A percentile compares a stretch with the other conserved stretches of the same genome.
Conservation (phyloP, 2,329 filamentous ascomycete genomes). For the Epichloe glyceriae region DNA sequence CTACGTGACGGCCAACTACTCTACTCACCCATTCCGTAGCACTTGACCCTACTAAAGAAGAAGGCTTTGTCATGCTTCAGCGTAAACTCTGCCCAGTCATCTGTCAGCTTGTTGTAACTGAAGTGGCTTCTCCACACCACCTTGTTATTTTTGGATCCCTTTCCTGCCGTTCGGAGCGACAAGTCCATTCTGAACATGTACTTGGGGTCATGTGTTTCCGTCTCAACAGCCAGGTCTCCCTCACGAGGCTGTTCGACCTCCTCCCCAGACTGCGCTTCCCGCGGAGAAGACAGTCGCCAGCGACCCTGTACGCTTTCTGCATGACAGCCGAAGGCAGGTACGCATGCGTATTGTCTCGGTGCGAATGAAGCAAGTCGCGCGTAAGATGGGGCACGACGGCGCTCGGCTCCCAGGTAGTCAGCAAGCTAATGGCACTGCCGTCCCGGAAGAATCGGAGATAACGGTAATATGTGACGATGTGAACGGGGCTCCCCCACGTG, state of each 20-base stretch:
- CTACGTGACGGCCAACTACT: not conserved
- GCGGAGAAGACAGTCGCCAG: slow-evolving; percentile 33
- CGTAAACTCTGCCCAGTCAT: slow-evolving; percentile 77
- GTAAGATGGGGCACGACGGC: slow-evolving; percentile 79
- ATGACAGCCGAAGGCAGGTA: slow-evolving; percentile 40
- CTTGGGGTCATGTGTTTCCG: slow-evolving; percentile 63
- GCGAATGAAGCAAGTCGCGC: slow-evolving; percentile 48
- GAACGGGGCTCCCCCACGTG: slow-evolving; percentile 66
- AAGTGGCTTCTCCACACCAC: slow-evolving; percentile 80
- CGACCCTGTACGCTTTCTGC: slow-evolving; percentile 50
- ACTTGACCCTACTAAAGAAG: slow-evolving; percentile 54
- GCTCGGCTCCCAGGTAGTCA: slow-evolving; percentile 69
- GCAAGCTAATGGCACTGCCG: slow-evolving; percentile 67
- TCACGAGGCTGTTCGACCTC: slow-evolving; percentile 27
- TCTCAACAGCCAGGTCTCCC: slow-evolving; percentile 69
- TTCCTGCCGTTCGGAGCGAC: slow-evolving; percentile 50
- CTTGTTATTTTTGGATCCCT: slow-evolving; percentile 67
- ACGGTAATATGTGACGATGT: slow-evolving; percentile 95
- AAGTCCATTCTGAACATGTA: slow-evolving; percentile 82
- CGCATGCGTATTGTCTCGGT: slow-evolving; percentile 20
- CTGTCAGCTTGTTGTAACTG: slow-evolving; percentile 79
- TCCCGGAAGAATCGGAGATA: slow-evolving; percentile 93
- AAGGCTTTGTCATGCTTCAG: slow-evolving; percentile 52
- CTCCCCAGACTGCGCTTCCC: not conserved
- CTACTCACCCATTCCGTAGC: slow-evolving; percentile 38